Evolutionary conservation across 257 asterid genomes (phyloP), one percentile per base, ranked within the genome.

Genomic region (Solanum ossicruentum): DNA sequence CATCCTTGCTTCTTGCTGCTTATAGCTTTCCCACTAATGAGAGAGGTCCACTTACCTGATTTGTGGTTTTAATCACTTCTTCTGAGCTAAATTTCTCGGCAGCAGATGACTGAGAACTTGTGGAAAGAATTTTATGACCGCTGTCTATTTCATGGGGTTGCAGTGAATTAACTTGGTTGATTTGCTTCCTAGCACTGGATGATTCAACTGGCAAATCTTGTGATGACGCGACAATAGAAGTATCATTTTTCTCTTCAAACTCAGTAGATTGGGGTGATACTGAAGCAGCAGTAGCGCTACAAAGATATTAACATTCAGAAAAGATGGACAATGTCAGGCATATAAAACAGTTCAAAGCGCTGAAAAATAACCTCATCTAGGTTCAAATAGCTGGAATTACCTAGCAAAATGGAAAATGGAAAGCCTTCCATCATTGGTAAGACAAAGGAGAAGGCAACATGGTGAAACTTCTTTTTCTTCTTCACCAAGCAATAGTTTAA

Each of bases 351-450:
- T 75, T 51, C 43, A 75, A 75, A 49, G 86, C 61, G 84, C 49
- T 47, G 71, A 63, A 12, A 80, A 71, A 66, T 71, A 47, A 82
- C 72, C 84, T 85, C 77, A 71, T 18, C n/a, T 20, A n/a, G 82
- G 66, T 52, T 65, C 58, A 85, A 55, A 78, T 5, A 49, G 65
- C 47, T 26, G 85, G 65, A 85, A 73, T 82, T 94, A 96, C 99
- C 99, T 93, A 12, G 92, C 93, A 81, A 97, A 95, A 91, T 95
- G 96, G 87, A 93, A 95, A 84, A 94, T 86, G 52, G 97, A 91
- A 83, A 97, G 85, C 85, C 90, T 95, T 84, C 99, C 99, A 88
- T 97, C 99, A 92, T 91, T 82, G 73, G 98, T 92, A 80, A 93
- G 86, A 86, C 98, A 97, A 49, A 92, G 67, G 86, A 95, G 85